Percentiles rank a stretch among this genome's conserved stretches.
These are phyloP conservation scores for Pythium sukuiense DNA, from an alignment of 352 stramenopile genomes.

Conservation along the genomic window DNA sequence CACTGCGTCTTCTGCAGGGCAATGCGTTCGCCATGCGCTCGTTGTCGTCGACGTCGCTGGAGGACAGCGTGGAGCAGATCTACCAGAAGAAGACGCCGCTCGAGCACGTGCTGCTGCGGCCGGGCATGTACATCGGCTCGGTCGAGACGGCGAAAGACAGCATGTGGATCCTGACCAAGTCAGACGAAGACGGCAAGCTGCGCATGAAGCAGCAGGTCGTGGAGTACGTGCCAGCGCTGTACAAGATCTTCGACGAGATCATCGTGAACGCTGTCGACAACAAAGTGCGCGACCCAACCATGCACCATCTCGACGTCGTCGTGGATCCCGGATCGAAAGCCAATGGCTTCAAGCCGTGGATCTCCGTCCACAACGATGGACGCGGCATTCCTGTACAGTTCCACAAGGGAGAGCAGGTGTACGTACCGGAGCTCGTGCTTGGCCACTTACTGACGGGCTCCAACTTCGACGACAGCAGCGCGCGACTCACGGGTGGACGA, in stretches of 20 bases:
- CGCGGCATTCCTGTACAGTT: slow-evolving; percentile 96
- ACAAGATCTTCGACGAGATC: slow-evolving; percentile 99
- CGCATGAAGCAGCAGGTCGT: slow-evolving; percentile 76
- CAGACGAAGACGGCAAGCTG: slow-evolving; percentile 31
- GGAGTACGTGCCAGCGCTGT: slow-evolving; percentile 89
- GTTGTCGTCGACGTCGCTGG: slow-evolving; percentile 34
- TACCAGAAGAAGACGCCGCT: slow-evolving; percentile 91
- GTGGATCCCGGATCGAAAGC: slow-evolving; percentile 61
- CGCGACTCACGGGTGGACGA: slow-evolving; percentile 95
- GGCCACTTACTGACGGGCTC: slow-evolving; percentile 98
- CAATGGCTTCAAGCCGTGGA: slow-evolving; percentile 73
- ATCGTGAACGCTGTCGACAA: slow-evolving; percentile 99
- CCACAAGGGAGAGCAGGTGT: slow-evolving; percentile 97
- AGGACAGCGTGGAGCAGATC: slow-evolving; percentile 66
- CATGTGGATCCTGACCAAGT: slow-evolving; percentile 74
- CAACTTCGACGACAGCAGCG: slow-evolving; percentile 98
- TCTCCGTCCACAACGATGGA: slow-evolving; percentile 98
- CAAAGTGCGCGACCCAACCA: slow-evolving; percentile 82
- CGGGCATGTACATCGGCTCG: slow-evolving; percentile 91
- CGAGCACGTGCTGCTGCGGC: slow-evolving; percentile 89
- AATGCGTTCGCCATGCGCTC: not conserved
- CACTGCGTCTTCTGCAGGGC: not conserved
- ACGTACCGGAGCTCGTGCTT: slow-evolving; percentile 98
- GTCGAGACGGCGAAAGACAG: slow-evolving; percentile 73
- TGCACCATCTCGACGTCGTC: slow-evolving; percentile 72